phyloP scores from a whole-genome alignment of 352 stramenopile species.

The Pythium oligandrum region DNA sequence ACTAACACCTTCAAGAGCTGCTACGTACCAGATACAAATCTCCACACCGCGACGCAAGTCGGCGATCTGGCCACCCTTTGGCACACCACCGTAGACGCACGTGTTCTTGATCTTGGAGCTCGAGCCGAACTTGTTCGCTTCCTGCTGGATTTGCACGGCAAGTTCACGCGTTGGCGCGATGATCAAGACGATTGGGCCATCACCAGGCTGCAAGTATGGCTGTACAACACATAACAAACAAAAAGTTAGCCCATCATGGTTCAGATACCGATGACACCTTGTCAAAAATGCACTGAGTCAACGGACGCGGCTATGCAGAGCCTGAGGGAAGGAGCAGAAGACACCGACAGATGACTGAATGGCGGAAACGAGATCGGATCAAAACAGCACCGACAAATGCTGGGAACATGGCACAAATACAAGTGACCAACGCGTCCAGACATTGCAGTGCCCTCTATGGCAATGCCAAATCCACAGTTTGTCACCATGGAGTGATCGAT shows the following conservation, averaged over 20 bases:
- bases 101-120: constrained; percentile 99
- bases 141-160: constrained; percentile 98
- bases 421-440: constrained; percentile 3
- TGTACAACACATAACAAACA: constrained; percentile 31
- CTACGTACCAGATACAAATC: constrained; percentile 67
- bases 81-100: constrained; percentile 98
- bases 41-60: constrained; percentile 80
- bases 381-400: background rate
- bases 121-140: constrained; percentile 98
- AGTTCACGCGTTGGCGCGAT: constrained; percentile 98
- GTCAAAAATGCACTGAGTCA: constrained; percentile 13
- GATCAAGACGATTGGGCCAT: constrained; percentile 98
- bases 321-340: background rate
- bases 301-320: constrained; percentile 12
- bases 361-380: background rate
- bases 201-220: constrained; percentile 92
- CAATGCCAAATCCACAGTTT: too few relatives aligned
- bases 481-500: too few relatives aligned
- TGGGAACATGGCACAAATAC: too few relatives aligned
- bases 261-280: constrained; percentile 2
- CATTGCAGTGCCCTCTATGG: constrained; percentile 7
- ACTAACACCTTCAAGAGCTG: too few relatives aligned
- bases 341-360: background rate
- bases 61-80: constrained; percentile 90
- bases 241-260: constrained; percentile 23